Evolutionary conservation across 78 protist genomes (phyloP).

Genomic region (Chrysochromulina tobinii): DNA sequence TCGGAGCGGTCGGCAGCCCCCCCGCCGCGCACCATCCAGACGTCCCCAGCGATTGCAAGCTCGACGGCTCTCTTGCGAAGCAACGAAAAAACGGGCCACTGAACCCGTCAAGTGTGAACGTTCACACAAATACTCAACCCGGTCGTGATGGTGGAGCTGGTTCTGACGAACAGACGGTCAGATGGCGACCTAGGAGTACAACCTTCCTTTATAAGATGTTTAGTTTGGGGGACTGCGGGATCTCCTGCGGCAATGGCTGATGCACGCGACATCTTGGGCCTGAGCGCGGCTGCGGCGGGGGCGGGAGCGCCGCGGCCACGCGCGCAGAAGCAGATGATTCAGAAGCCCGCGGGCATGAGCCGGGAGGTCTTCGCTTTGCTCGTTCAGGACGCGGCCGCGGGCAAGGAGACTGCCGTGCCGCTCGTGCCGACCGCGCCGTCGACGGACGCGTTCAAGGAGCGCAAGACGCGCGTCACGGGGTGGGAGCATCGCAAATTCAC

Average conservation of each 20-base stretch:
- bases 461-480: neutral
- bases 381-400: neutral
- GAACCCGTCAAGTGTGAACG: too few relatives aligned
- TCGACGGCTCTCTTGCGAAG: too few relatives aligned
- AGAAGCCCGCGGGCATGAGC: conserved; percentile 22
- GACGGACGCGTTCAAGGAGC: conserved; percentile 1
- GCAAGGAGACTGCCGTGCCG: neutral
- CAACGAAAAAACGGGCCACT: too few relatives aligned
- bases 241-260: neutral
- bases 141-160: too few relatives aligned
- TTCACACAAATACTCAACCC: too few relatives aligned
- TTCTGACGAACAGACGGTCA: too few relatives aligned
- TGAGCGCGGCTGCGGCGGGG: neutral
- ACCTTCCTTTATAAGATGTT: neutral
- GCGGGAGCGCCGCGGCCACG: neutral
- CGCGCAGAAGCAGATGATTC: neutral
- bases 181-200: too few relatives aligned
- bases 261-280: neutral
- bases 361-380: conserved; percentile 7
- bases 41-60: too few relatives aligned
- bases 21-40: too few relatives aligned
- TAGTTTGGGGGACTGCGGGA: neutral
- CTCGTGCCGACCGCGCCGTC: neutral
- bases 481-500: neutral
- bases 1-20: too few relatives aligned